Percentiles rank a stretch among this genome's conserved stretches.
These are phyloP conservation scores for Cordyceps cicadae DNA, from an alignment of 2,329 filamentous ascomycete genomes.

Conservation along the genomic window DNA sequence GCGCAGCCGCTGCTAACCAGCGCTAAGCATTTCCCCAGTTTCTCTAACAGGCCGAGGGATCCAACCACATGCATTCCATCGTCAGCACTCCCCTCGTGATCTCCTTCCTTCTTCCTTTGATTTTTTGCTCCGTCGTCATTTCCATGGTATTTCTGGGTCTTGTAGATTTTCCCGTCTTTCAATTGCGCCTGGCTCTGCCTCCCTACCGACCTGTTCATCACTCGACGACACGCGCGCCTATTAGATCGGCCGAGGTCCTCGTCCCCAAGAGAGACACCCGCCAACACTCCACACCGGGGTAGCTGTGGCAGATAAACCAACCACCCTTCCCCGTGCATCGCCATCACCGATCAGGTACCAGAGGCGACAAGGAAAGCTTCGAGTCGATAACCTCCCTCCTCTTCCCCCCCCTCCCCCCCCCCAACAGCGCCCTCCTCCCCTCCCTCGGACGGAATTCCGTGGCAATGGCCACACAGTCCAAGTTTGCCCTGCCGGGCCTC, in stretches of 20 bases:
- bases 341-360: neutral
- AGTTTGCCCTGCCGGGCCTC: conserved; percentile 23
- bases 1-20: neutral
- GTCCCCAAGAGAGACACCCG: neutral
- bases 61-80: conserved; percentile 13
- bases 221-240: neutral
- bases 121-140: neutral
- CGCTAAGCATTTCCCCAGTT: conserved; percentile 8
- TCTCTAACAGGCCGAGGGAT: conserved; percentile 10
- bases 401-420: neutral
- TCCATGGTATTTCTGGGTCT: neutral
- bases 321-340: too few species aligned
- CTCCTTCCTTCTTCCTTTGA: neutral
- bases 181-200: neutral
- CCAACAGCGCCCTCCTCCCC: neutral
- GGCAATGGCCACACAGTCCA: conserved; percentile 9
- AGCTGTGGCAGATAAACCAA: neutral
- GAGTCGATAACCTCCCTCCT: neutral
- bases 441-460: neutral
- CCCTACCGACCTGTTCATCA: neutral
- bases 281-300: conserved; percentile 3
- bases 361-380: neutral
- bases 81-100: conserved; percentile 10
- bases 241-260: conserved; percentile 7
- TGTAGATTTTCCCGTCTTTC: neutral